These are phyloP conservation scores for Exophiala oligosperma DNA, from an alignment of 2,329 filamentous ascomycete species.

Conservation along the genomic window DNA sequence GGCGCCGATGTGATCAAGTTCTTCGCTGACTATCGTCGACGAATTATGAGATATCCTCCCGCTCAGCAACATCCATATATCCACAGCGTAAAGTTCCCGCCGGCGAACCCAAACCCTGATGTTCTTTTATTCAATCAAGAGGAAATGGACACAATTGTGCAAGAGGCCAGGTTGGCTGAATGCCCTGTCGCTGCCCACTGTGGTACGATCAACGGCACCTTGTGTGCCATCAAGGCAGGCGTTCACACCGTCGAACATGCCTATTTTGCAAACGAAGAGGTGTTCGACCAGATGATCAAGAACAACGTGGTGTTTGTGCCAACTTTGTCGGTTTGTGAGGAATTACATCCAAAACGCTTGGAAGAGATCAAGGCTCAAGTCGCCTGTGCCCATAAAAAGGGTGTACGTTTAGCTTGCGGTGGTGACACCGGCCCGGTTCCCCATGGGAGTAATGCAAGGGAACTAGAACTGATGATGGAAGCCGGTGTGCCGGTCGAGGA, in stretches of 20 bases:
- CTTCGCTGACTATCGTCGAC: constrained; percentile 51
- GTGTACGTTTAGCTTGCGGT: constrained; percentile 53
- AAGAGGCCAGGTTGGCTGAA: constrained; percentile 44
- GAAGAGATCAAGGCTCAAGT: constrained; percentile 39
- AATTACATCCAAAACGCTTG: constrained; percentile 31
- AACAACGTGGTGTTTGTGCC: constrained; percentile 53
- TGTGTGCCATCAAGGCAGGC: constrained; percentile 49
- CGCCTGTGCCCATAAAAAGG: constrained; percentile 47
- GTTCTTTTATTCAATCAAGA: constrained; percentile 49
- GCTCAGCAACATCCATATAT: constrained; percentile 29
- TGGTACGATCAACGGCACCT: constrained; percentile 42
- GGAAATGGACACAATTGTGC: constrained; percentile 53
- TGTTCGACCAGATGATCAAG: constrained; percentile 46
- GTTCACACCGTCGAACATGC: constrained; percentile 52
- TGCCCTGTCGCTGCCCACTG: constrained; percentile 48
- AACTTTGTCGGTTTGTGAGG: constrained; percentile 50
- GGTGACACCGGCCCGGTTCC: constrained; percentile 56
- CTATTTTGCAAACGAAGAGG: constrained; percentile 39
- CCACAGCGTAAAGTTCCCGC: constrained; percentile 38
- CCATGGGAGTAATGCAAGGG: constrained; percentile 55
- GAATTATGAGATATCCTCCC: constrained; percentile 44
- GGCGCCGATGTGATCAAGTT: constrained; percentile 55
- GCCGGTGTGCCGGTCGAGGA: constrained; percentile 53
- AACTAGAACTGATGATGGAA: constrained; percentile 55
- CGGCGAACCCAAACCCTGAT: constrained; percentile 43